phyloP scores from a whole-genome alignment of 1,284 basidiomycete species.

The Ceratobasidium sp. region DNA sequence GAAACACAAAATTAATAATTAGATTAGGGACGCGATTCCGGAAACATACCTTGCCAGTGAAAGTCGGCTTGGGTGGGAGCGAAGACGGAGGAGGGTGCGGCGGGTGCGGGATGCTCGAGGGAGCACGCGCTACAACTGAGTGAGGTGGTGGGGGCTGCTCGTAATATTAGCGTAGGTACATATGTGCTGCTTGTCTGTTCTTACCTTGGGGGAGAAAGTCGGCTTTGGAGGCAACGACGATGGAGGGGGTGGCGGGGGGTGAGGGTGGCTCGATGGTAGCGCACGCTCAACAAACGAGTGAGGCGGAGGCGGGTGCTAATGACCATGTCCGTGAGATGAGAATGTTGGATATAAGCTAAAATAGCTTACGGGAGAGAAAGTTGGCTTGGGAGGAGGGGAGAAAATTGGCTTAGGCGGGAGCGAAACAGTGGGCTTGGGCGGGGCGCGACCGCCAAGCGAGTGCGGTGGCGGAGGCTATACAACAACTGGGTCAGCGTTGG shows the following conservation, averaged over 20 bases:
- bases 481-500: not conserved
- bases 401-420: not conserved
- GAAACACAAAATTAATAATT: not conserved
- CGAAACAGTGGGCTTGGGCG: not conserved
- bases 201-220: conserved; percentile 32
- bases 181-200: not conserved
- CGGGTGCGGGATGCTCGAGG: conserved; percentile 18
- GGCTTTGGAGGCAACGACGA: conserved; percentile 35
- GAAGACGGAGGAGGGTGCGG: conserved; percentile 13
- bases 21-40: too few relatives aligned
- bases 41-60: conserved; percentile 5
- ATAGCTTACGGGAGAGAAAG: conserved; percentile 3
- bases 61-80: conserved; percentile 27
- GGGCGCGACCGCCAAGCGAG: conserved; percentile 33
- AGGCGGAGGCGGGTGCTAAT: conserved; percentile 9
- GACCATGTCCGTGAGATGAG: not conserved
- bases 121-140: conserved; percentile 31
- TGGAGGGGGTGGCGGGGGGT: conserved; percentile 15
- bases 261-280: conserved; percentile 32
- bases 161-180: too few relatives aligned
- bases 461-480: conserved; percentile 25
- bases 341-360: not conserved
- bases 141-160: conserved; percentile 28
- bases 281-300: conserved; percentile 27
- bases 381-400: conserved; percentile 32